Base-by-base conservation (phyloP, 495 filamentous ascomycete genomes). In the Lasiosphaeris hirsuta region DNA sequence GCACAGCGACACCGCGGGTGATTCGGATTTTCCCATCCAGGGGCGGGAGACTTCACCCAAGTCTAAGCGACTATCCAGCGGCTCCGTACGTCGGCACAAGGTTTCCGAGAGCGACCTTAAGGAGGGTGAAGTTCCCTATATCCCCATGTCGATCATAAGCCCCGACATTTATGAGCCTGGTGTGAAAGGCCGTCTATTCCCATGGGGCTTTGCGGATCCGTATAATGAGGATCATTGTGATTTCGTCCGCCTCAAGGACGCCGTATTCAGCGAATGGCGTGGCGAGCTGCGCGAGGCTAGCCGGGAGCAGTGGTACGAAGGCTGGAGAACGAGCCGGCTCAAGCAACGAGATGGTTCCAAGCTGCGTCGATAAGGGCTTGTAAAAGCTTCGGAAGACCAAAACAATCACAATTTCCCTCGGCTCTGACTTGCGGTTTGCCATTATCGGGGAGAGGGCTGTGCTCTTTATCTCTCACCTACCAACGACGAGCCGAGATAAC, bases 191-290 rank as follows among this genome's bases (percentile, higher is more conserved):
- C 85, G 94, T 50, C 86, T 84, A 45, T 98, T 97, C 65, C 89
- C 95, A 4, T 98, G 94, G 94, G 94, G 94, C 15, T 93, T 96
- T 66, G 94, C 94, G 10, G 90, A 96, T 64, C 94, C 94, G 0
- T 90, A 92, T 75, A 83, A 97, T 64, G 77, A 86, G 35, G 84
- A 88, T 62, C 94, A 98, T 75, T 98, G 95, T 73, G 93, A 98
- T 71, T 91, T 97, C 72, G 77, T 88, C n/a, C 84, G 85, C 54
- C 77, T 98, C 58, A 93, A 92, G 75, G 91, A 97, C 17, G 84
- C 86, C 6, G 89, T 97, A 17, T 98, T 98, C 69, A 86, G 73
- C 65, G 95, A 97, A 67, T 98, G 94, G 94, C 82, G 92, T 42
- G 81, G 80, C 13, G 94, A 98, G 65, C 79, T 98, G 59, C 87